Base-by-base conservation (phyloP, 768 basidiomycete species). In the Mycena leptocephala region DNA sequence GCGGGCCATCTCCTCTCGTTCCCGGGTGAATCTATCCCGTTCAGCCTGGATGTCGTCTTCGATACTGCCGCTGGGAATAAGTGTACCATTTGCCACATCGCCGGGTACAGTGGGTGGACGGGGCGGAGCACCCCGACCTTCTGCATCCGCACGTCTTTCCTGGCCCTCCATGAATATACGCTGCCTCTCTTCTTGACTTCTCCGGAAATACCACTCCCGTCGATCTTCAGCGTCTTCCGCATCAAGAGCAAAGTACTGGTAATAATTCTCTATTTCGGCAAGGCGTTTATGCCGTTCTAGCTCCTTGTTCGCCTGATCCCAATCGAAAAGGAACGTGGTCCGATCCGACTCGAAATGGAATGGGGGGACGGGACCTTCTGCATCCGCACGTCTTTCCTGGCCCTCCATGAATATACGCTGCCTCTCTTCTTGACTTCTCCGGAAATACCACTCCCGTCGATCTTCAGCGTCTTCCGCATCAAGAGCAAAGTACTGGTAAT, bases 101-200 rank as follows among this genome's bases (percentile, higher is more conserved):
- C 80, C 79, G 13, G 39, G 68, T 28, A 74, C n/a, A 39, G 78
- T 83, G 14, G 81, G 78, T 20, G 83, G 81, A 6, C 48, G 70
- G 30, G 85, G 83, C 20, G 86, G 79, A 39, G 85, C 80, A 14
- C 89, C 79, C 20, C 88, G 87, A 28, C 81, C 79, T 66, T 87
- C 84, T 32, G 89, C 80, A 8, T 88, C 86, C 55, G 90, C 90
- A 46, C 95, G 87, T 56, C 90, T 88, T 4, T 85, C 88, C 79
- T 96, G 92, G 48, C 86, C 86, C 2, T 93, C 92, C 35, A 88
- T 79, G 82, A 95, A 95, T 2, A 92, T 82, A 10, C 85, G 89
- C 24, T 94, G 88, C 9, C 95, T 87, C 63, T 91, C 92, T 14
- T 93, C 91, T 82, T 96, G 95, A 73, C 90, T 89, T 1, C 85